Base-by-base conservation (phyloP, 2,329 filamentous ascomycete genomes). In the Fusarium udum region DNA sequence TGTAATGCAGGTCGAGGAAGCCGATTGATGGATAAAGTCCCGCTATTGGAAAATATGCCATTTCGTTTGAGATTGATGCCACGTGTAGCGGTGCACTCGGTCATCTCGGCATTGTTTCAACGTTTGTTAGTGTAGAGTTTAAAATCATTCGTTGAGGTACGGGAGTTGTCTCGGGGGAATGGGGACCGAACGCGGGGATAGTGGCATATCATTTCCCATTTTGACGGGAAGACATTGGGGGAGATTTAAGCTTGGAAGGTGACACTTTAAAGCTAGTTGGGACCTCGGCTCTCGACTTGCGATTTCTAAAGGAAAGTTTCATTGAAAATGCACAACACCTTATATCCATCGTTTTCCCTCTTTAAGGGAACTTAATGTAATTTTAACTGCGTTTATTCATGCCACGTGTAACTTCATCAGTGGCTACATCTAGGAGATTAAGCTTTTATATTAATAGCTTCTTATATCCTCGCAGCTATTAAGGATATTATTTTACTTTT, bases 1-100 rank as follows among this genome's bases (percentile, higher is more conserved):
- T 46, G 45, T n/a, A 15, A 14, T 43, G 24, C 28, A 22, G 31
- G 31, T 31, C 9, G 31, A 31, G 31, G 9, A 31, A 31, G 60
- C 37, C 59, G 69, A 72, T 72, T 72, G 69, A 72, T 73, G 71
- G 71, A 73, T 60, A 36, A 51, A 26, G 20, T 16, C 18, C 48
- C 42, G 34, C 22, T 28, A 4, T 14, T 8, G 4, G 6, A 13
- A 24, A 51, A 39, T 20, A 32, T 28, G 24, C 42, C 20, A 34
- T 64, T 42, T 24, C 26, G 28, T 46, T 28, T 39, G n/a, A 16
- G 34, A 36, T 36, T 62, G 58, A 49, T 24, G 34, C 26, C 26
- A 28, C 26, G 26, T 7, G 26, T 6, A 28, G 26, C n/a, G 37
- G 32, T 37, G 22, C 39, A 1, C 36, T 59, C 32, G 51, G 36